Evolutionary conservation across 192 early-diverging fungal genomes (phyloP), one percentile per base, ranked within the genome.

Genomic region (Lobulomyces angularis): DNA sequence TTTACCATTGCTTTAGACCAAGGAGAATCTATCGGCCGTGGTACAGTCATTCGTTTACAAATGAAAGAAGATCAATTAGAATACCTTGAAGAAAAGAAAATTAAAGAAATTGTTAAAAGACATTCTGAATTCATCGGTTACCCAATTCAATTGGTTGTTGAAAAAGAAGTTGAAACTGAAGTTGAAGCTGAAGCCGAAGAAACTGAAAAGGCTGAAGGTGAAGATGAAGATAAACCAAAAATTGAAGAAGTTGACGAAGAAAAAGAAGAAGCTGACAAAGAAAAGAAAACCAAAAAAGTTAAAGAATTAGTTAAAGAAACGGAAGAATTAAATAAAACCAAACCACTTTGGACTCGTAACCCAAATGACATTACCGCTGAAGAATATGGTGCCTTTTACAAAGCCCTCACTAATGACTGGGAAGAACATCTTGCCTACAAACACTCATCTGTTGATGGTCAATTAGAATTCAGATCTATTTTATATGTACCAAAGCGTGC

Each of bases 61-160:
- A 74, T 99, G 67, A 99, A 99, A 83, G 95, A 99, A 68, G 92
- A 96, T 66, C 87, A 88, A 64, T 48, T 79, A 44, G 92, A 97
- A 68, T 97, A 92, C 74, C 82, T 97, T 52, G 91, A 97, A 73
- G 91, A 95, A 81, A 86, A 86, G 72, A 81, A 80, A 58, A 93
- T 99, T 72, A 93, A 95, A 79, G 92, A 97, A 59, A 83, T 96
- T 45, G 83, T 99, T 69, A 95, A 97, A 84, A 96, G 94, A 82
- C 90, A 99, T 84, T 99, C 95, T 51, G 93, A 97, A 63, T 99
- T 97, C 71, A 99, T 99, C 58, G 81, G 82, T 45, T 96, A 94
- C 82, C 88, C 92, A 44, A 99, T 99, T 69, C 77, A 94, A 63
- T 85, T 99, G 37, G 68, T 83, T 24, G 87, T 88, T 55, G 79